Conservation (phyloP, 441 rosid genomes). For the Populus hybrid region DNA sequence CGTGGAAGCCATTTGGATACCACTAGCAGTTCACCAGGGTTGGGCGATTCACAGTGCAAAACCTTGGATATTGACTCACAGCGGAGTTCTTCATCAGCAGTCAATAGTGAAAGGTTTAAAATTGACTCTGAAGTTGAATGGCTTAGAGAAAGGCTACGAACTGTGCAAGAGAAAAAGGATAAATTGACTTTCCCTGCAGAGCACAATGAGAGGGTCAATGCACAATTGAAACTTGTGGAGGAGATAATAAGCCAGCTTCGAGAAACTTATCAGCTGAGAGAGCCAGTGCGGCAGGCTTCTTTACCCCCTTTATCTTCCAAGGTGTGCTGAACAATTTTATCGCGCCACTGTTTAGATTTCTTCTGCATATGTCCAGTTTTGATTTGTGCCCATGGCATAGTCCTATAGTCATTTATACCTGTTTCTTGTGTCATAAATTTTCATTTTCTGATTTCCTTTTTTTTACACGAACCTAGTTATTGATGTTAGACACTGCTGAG, state of each 20-base stretch:
- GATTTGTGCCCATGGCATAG: not conserved
- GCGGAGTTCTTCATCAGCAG: conserved; percentile 50
- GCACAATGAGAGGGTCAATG: conserved; percentile 28
- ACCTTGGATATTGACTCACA: conserved; percentile 28
- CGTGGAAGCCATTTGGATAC: conserved; percentile 13
- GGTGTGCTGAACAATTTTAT: conserved; percentile 25
- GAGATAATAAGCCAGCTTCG: conserved; percentile 37
- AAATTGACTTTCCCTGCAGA: conserved; percentile 37
- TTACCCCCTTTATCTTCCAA: conserved; percentile 35
- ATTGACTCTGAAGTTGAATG: conserved; percentile 65
- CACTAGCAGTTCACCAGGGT: not conserved
- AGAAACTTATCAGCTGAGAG: conserved; percentile 33
- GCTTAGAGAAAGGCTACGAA: conserved; percentile 63
- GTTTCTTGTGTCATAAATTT: not conserved
- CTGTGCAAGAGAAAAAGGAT: conserved; percentile 58
- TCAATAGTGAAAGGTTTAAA: conserved; percentile 56
- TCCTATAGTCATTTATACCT: not conserved
- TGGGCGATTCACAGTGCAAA: conserved; percentile 14
- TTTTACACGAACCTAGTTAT: not conserved
- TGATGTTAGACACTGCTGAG: not conserved
- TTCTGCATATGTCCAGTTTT: not conserved
- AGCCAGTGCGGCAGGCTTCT: conserved; percentile 27
- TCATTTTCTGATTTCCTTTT: not conserved
- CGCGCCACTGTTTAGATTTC: not conserved
- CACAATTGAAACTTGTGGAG: conserved; percentile 42